Evolutionary conservation across 2,329 filamentous ascomycete species (phyloP), one percentile per base, ranked within the genome.

Genomic region (Neocatenulostroma microsporum): DNA sequence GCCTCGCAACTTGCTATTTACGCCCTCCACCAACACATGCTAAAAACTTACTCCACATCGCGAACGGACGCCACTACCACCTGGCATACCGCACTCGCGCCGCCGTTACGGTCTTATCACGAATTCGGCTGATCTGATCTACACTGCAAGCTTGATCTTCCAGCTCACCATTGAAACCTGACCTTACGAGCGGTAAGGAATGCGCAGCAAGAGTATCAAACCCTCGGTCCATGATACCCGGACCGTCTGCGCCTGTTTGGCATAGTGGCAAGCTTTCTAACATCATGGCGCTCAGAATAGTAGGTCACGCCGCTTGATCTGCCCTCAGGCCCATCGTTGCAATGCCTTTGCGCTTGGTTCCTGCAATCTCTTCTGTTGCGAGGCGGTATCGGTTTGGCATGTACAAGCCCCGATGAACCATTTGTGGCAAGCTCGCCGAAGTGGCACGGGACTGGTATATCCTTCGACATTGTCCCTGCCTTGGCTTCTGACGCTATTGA

Each of bases 121-220:
- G n/a, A n/a, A n/a, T n/a, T n/a, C n/a, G n/a, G n/a, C n/a, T n/a
- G n/a, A n/a, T n/a, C n/a, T n/a, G n/a, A n/a, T n/a, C n/a, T n/a
- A n/a, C n/a, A n/a, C n/a, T n/a, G n/a, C n/a, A n/a, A n/a, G n/a
- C n/a, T n/a, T n/a, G n/a, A n/a, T n/a, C n/a, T n/a, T n/a, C n/a
- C n/a, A n/a, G n/a, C n/a, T n/a, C n/a, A n/a, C n/a, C n/a, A n/a
- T n/a, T n/a, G n/a, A n/a, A n/a, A n/a, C n/a, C n/a, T n/a, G n/a
- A n/a, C n/a, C n/a, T n/a, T n/a, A n/a, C n/a, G n/a, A n/a, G n/a
- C n/a, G n/a, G n/a, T n/a, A 13, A 25, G 32, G 32, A 34, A 18
- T 34, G 32, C 32, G 32, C 32, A 34, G 32, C 23, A 34, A 25
- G n/a, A n/a, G n/a, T n/a, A n/a, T n/a, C n/a, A n/a, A n/a, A n/a